Percentiles rank a stretch among this genome's conserved stretches.
Conservation (phyloP, 768 basidiomycete genomes). For the Amanita muscaria region DNA sequence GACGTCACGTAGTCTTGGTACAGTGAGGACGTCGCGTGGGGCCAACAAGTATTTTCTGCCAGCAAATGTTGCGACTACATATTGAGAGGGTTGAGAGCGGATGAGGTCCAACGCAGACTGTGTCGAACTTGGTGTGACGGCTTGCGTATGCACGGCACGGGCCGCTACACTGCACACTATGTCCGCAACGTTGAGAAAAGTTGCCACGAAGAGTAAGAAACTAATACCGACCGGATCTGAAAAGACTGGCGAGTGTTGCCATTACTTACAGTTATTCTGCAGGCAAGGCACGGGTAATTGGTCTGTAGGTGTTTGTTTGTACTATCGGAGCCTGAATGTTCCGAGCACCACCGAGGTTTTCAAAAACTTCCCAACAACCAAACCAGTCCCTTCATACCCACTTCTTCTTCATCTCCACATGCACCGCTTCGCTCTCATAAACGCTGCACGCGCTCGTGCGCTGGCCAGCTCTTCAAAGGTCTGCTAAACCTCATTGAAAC, state of each 20-base stretch:
- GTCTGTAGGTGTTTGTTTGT: constrained; percentile 18
- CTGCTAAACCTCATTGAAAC: neutral
- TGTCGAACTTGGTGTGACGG: constrained; percentile 29
- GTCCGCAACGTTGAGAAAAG: constrained; percentile 7
- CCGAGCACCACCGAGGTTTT: constrained; percentile 37
- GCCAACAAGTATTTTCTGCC: constrained; percentile 86
- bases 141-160: constrained; percentile 18
- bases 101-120: constrained; percentile 68
- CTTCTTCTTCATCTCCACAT: constrained; percentile 41
- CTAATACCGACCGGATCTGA: constrained; percentile 23
- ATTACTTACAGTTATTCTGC: constrained; percentile 13
- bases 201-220: neutral
- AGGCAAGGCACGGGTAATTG: neutral
- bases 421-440: constrained; percentile 83
- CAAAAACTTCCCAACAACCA: constrained; percentile 34
- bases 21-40: constrained; percentile 86
- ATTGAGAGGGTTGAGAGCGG: constrained; percentile 86
- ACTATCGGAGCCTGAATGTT: constrained; percentile 36
- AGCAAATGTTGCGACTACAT: constrained; percentile 82
- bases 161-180: constrained; percentile 11
- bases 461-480: constrained; percentile 65
- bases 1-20: constrained; percentile 82
- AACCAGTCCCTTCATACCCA: constrained; percentile 24
- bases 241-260: constrained; percentile 20
- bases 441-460: constrained; percentile 71